Base-by-base conservation (phyloP, 805 yeast species). In the Metschnikowia dekortorum region DNA sequence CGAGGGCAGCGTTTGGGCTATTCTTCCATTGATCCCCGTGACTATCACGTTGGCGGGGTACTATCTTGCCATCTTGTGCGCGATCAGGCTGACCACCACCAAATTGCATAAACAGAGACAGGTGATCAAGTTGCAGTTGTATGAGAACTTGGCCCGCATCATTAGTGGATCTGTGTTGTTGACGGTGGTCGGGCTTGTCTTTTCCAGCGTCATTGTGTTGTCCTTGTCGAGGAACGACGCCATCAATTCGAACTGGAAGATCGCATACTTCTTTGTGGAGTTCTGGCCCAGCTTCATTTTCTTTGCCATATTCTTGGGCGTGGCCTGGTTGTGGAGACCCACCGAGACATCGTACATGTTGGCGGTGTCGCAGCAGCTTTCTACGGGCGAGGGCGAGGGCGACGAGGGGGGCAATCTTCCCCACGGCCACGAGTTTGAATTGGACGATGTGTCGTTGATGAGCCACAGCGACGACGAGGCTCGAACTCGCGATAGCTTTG, bases 281-380 rank as follows among this genome's bases (percentile, higher is more conserved):
- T 95, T 96, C 73, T 91, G 98, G 97, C 96, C 97, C 37, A 84
- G 96, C 44, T 78, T 89, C 44, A 85, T 90, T 11, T 94, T 89
- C 70, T 89, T 87, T 63, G 69, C 84, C 44, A 91, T 91, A 36
- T 91, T 94, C 66, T 79, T 85, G 60, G 81, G 90, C 8, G 77
- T 94, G 55, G 88, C 96, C 5, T 82, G 90, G 73, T 80, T 94
- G 55, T 94, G 99, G 99, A 85, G 99, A 68, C 99, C 99, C 48
- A 92, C 97, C 0, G 94, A 87, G 59, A 89, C 96, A 38, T 90
- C 96, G 51, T 87, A 91, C 62, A 85, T 95, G 81, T 80, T 94
- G 63, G 98, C 97, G 10, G 91, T 91, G 54, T 88, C 97, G 2
- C 89, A 89, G 47, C 98, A 94, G 70, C 75, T 94, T 41, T 94